phyloP scores from a whole-genome alignment of 2,329 filamentous ascomycete genomes.

The Exophiala xenobiotica region DNA sequence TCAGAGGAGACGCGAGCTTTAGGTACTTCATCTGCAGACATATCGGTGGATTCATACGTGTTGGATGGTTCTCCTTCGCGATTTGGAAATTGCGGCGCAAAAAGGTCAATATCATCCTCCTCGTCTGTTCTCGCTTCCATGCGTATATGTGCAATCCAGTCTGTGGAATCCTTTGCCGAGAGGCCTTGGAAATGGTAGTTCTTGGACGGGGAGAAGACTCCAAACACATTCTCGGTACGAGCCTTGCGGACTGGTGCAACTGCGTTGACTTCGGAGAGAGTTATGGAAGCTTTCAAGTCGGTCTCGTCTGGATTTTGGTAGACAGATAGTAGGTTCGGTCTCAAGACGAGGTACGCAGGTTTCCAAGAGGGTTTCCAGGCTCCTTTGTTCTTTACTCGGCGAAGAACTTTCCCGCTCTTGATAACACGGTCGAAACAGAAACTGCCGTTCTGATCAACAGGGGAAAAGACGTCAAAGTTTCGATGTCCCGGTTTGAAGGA shows the following conservation, averaged over 20 bases:
- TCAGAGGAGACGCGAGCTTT: slow-evolving; percentile 39
- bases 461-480: slow-evolving; percentile 68
- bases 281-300: slow-evolving; percentile 83
- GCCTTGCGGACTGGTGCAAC: slow-evolving; percentile 86
- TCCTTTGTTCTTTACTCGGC: slow-evolving; percentile 82
- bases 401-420: slow-evolving; percentile 81
- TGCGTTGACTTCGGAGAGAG: slow-evolving; percentile 84
- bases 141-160: slow-evolving; percentile 83
- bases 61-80: slow-evolving; percentile 36
- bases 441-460: slow-evolving; percentile 90
- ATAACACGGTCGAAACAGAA: slow-evolving; percentile 94
- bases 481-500: slow-evolving; percentile 48
- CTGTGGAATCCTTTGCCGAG: slow-evolving; percentile 70
- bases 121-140: slow-evolving; percentile 79
- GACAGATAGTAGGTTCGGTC: slow-evolving; percentile 84
- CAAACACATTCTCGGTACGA: slow-evolving; percentile 83
- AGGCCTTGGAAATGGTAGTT: slow-evolving; percentile 87
- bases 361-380: slow-evolving; percentile 75
- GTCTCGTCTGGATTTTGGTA: slow-evolving; percentile 92
- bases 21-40: slow-evolving; percentile 41
- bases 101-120: slow-evolving; percentile 78
- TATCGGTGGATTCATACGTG: slow-evolving; percentile 39
- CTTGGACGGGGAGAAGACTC: slow-evolving; percentile 82
- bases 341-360: slow-evolving; percentile 80
- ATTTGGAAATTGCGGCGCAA: slow-evolving; percentile 27